phyloP scores from a whole-genome alignment of 768 basidiomycete species.

The Candolleomyces eurysporus region DNA sequence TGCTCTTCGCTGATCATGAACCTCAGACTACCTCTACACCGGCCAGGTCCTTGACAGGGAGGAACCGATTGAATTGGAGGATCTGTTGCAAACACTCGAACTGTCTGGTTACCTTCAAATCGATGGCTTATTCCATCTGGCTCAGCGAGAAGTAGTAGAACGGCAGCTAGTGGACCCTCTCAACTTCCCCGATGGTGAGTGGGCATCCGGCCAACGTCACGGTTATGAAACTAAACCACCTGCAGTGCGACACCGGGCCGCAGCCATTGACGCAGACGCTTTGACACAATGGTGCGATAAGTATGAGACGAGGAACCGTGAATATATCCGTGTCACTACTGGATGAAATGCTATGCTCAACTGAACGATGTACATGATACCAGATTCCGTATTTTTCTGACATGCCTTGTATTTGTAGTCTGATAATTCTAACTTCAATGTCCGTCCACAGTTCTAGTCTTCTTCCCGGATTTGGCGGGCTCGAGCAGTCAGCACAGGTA shows the following conservation, averaged over 20 bases:
- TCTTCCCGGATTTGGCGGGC: too few species aligned
- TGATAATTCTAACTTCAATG: too few species aligned
- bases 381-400: background rate
- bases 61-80: background rate
- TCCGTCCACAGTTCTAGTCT: too few species aligned
- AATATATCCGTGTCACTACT: background rate
- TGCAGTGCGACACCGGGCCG: background rate
- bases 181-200: background rate
- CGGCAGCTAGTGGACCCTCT: background rate
- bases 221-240: background rate
- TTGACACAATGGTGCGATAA: background rate
- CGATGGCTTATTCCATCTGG: background rate
- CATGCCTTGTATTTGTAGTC: too few species aligned
- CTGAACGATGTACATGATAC: background rate
- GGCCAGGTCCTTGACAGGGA: background rate
- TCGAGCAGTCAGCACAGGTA: too few species aligned
- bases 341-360: background rate
- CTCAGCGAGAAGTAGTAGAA: background rate
- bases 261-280: background rate
- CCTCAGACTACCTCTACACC: background rate
- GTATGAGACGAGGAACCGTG: background rate
- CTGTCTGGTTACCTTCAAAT: background rate
- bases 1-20: background rate
- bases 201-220: background rate
- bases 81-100: background rate